Evolutionary conservation across 176 grass and related monocot genomes (phyloP).

Genomic region (Oryza brachyantha): DNA sequence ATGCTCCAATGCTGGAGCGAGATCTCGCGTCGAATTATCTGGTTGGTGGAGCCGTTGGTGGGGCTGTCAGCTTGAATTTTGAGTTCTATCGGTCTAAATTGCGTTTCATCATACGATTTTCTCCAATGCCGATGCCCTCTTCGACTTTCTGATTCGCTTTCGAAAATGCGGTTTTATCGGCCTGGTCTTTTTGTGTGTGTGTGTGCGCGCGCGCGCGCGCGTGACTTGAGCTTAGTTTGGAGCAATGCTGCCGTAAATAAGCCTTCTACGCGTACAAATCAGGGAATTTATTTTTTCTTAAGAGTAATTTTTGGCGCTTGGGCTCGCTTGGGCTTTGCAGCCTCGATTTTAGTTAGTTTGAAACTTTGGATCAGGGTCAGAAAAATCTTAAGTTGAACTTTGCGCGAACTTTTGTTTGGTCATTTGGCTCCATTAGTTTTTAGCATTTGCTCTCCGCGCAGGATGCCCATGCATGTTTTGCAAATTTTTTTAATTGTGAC

Average conservation of each 20-base stretch:
- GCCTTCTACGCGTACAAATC: not conserved
- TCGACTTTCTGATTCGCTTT: not conserved
- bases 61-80: conserved; percentile 9
- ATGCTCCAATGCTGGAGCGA: not conserved
- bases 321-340: too few relatives aligned
- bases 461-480: not conserved
- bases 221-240: not conserved
- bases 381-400: not conserved
- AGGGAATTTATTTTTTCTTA: not conserved
- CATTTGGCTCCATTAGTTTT: not conserved
- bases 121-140: not conserved
- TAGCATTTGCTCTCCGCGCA: not conserved
- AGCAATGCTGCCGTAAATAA: conserved; percentile 20
- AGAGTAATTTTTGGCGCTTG: not conserved
- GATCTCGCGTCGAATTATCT: conserved; percentile 25
- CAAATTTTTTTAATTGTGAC: not conserved
- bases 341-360: not conserved
- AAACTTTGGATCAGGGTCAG: not conserved
- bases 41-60: not conserved
- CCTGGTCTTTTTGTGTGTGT: too few relatives aligned
- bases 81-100: not conserved
- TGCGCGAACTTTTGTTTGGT: not conserved
- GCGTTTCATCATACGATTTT: not conserved
- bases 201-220: too few relatives aligned
- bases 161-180: not conserved